A percentile compares a stretch with the other conserved stretches of the same genome.
Conservation (phyloP, 202 grass and related monocot genomes). For the Eragrostis tef region DNA sequence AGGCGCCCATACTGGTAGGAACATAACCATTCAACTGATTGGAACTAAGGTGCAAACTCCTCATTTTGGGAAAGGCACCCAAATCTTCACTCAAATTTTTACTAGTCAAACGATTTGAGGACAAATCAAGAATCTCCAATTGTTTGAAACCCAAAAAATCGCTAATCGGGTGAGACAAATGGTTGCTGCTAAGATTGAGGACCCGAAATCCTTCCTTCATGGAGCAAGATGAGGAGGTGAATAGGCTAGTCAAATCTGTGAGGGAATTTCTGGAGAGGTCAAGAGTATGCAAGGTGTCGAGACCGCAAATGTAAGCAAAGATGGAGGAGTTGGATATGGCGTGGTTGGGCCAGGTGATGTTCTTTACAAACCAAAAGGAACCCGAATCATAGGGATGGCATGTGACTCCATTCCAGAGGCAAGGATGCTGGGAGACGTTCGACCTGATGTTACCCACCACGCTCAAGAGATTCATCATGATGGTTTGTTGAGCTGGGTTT, state of each 20-base stretch:
- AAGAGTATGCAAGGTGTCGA: conserved; percentile 51
- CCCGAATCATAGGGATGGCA: not conserved
- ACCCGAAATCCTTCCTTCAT: conserved; percentile 19
- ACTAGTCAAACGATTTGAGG: conserved; percentile 42
- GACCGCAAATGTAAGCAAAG: conserved; percentile 41
- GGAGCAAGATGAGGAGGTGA: conserved; percentile 51
- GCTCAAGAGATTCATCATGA: conserved; percentile 23
- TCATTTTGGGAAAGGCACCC: conserved; percentile 34
- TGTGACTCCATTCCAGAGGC: conserved; percentile 50
- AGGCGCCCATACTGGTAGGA: not conserved
- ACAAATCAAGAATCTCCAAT: conserved; percentile 67
- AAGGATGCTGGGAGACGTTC: conserved; percentile 45
- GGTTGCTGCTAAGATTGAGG: conserved; percentile 66
- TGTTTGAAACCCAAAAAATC: conserved; percentile 39
- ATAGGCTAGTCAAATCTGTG: conserved; percentile 4
- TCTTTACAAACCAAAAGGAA: conserved; percentile 37
- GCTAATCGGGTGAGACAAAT: not conserved
- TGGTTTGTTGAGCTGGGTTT: conserved; percentile 5
- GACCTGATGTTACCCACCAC: not conserved
- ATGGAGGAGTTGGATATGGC: conserved; percentile 38
- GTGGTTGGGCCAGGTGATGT: conserved; percentile 42
- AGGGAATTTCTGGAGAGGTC: conserved; percentile 60
- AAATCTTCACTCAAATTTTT: conserved; percentile 38
- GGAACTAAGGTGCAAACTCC: conserved; percentile 61
- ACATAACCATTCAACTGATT: conserved; percentile 42